Base-by-base conservation (phyloP, 176 grass and related monocot species). In the Canna indica region DNA sequence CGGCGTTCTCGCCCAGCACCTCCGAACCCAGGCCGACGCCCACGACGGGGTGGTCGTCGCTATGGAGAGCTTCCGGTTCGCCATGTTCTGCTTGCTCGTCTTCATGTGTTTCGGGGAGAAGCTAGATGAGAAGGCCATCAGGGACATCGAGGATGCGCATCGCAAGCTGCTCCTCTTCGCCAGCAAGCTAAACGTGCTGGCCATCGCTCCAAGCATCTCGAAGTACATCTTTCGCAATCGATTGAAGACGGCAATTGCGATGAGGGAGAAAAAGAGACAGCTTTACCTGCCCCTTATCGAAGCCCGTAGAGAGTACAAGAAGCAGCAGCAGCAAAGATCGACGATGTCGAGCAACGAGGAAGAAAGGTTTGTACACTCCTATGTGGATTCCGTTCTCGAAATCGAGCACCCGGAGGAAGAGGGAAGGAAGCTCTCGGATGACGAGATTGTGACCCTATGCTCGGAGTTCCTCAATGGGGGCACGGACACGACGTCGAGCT, bases 381-480 rank as follows among this genome's bases (percentile, higher is more conserved):
- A 75, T 18, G 71, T 75, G 4, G 82, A 80, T 45, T 34, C 83
- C 6, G 67, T 85, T 0, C 66, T 85, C 11, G 57, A 77, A 47
- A 66, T 84, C 12, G 39, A 52, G 15, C 45, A 75, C 46, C 56
- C 64, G 18, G 82, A 72, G 26, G 72, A 80, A 33, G 69, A n/a
- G 9, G 72, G 72, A 16, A 79, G 77, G 17, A 42, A 18, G 64
- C 73, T 80, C 34, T 53, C 63, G 0, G 72, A 80, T 9, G 71
- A 76, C 16, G 69, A 82, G 73, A 76, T 82, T 14, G 0, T 72
- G 2, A 20, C 57, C 1, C 31, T 76, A 15, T 76, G 80, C 58
- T 76, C 80, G 14, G 80, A 82, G 59, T 72, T 82, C 12, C 73
- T 81, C 6, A 76, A 7, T 52, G 78, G 17, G n/a, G 61, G 78